Base-by-base conservation (phyloP, 2,329 filamentous ascomycete genomes). In the Aspergillus sp. region DNA sequence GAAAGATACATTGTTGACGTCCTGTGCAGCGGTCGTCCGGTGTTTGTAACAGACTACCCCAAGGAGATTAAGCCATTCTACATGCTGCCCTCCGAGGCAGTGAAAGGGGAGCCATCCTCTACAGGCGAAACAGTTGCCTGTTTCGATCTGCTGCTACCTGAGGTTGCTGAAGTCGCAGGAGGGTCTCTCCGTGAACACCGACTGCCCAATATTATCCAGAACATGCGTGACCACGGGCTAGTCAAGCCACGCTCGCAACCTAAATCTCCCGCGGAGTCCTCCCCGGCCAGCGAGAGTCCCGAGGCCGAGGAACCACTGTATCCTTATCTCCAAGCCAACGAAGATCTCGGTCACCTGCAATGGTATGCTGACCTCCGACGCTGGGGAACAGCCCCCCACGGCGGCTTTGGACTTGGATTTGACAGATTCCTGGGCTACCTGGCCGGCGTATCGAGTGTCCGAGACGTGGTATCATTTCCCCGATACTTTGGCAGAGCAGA, bases 41-140 rank as follows among this genome's bases (percentile, higher is more conserved):
- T 97, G 36, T 97, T 97, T 62, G 83, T 98, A 51, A 97, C 90
- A 10, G 78, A 96, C 64, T 98, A 96, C 62, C 93, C 93, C n/a
- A 81, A 81, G 52, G 73, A 76, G 38, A 82, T 93, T 64, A 98
- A 98, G 69, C 88, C 91, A 8, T 98, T 97, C 69, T 98, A 90
- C 67, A 90, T 90, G 86, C 67, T 79, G 2, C 79, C 81, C 11
- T 79, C 78, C 2, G 45, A 56, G 35, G 33, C 44, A 6, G 42
- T 47, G 12, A 40, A 42, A 39, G 57, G 42, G 6, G 40, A 28
- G n/a, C 19, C 27, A 27, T 30, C 36, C 11, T 5, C 34, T 1
- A 37, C 52, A 9, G 47, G 53, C 30, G 58, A 66, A 39, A 94
- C 89, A 5, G 89, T 89, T 9, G 88, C 90, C 47, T 95, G 89